A percentile compares a stretch with the other conserved stretches of the same genome.
phyloP scores from a whole-genome alignment of 495 filamentous ascomycete genomes.

The Mytilinidion resinicola region DNA sequence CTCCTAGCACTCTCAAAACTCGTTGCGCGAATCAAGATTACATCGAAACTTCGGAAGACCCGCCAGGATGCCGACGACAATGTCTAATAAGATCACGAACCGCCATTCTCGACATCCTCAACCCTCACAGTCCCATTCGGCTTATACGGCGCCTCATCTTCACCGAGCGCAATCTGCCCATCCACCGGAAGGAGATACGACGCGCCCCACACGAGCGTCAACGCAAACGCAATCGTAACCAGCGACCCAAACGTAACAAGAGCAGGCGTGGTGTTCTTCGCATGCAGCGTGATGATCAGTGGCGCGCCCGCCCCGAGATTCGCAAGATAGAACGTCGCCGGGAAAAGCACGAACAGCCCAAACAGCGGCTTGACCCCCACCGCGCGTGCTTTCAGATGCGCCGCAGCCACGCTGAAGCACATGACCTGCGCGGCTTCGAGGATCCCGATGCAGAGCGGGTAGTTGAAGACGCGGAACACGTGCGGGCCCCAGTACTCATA shows the following conservation, averaged over 20 bases:
- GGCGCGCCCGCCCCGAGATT: not conserved
- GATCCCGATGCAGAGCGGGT: conserved; percentile 1
- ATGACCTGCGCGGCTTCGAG: not conserved
- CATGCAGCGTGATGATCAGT: not conserved
- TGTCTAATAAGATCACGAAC: not conserved
- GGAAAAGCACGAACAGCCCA: not conserved
- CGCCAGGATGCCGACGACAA: too few relatives aligned
- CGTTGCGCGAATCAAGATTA: too few relatives aligned
- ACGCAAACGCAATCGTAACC: not conserved
- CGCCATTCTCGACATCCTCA: not conserved
- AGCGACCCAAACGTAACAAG: not conserved
- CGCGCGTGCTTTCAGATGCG: not conserved
- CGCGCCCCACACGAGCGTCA: not conserved
- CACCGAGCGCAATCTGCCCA: not conserved
- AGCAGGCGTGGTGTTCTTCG: not conserved
- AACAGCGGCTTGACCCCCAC: not conserved
- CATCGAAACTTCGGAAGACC: too few relatives aligned
- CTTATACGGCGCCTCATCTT: not conserved
- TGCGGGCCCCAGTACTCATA: conserved; percentile 1
- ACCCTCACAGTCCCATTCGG: not conserved
- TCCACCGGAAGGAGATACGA: not conserved
- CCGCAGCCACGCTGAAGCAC: not conserved
- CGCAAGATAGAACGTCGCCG: not conserved
- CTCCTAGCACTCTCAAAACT: too few relatives aligned
- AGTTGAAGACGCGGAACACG: conserved; percentile 1